These are phyloP conservation scores for Fennellomyces sp. DNA, from an alignment of 371 early-diverging fungal species.

Conservation along the genomic window DNA sequence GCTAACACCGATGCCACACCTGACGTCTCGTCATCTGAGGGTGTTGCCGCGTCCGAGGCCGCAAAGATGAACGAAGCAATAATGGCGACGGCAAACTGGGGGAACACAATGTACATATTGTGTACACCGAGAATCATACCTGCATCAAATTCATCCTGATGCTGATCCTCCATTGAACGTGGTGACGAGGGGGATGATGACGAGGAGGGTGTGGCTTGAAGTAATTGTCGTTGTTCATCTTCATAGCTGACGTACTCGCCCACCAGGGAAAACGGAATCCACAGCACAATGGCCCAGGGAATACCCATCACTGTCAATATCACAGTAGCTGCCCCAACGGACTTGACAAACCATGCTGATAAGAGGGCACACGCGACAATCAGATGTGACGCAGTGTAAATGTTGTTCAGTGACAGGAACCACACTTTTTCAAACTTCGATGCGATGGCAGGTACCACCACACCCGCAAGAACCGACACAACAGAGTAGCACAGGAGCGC, in stretches of 20 bases:
- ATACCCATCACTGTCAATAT: conserved; percentile 61
- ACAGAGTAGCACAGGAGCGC: conserved; percentile 60
- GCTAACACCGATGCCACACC: conserved; percentile 54
- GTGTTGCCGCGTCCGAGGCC: conserved; percentile 19
- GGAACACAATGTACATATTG: conserved; percentile 74
- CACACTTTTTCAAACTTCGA: conserved; percentile 7
- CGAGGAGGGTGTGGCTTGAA: neutral
- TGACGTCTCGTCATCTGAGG: conserved; percentile 29
- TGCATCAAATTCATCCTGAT: conserved; percentile 20
- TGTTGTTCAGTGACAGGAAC: conserved; percentile 35
- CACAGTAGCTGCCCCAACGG: conserved; percentile 41
- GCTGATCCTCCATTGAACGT: conserved; percentile 1
- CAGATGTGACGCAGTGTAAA: conserved; percentile 34
- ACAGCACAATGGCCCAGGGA: conserved; percentile 68
- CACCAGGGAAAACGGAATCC: conserved; percentile 73
- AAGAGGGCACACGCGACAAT: conserved; percentile 11
- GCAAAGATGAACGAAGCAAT: conserved; percentile 41
- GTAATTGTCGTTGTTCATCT: conserved; percentile 10
- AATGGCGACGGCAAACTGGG: conserved; percentile 57
- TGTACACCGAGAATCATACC: conserved; percentile 72
- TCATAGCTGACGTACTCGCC: conserved; percentile 56
- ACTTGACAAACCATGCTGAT: conserved; percentile 46
- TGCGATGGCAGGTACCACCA: conserved; percentile 41
- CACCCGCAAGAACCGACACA: conserved; percentile 52
- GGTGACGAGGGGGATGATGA: neutral